These are phyloP conservation scores for Calonectria pseudoreteaudii DNA, from an alignment of 2,329 filamentous ascomycete genomes.

Conservation along the genomic window DNA sequence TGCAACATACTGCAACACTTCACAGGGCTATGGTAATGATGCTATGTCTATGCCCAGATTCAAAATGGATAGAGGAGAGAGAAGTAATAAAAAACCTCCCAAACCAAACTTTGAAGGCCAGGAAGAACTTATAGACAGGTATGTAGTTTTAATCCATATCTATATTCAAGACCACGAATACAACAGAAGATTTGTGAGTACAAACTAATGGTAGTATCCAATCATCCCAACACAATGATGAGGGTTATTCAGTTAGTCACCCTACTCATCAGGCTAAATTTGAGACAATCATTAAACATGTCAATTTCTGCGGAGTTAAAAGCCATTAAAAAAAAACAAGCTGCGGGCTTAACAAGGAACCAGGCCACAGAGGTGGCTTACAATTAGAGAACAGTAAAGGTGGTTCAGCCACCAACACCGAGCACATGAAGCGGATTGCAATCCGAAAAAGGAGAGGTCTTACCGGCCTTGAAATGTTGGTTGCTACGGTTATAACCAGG, in stretches of 20 bases:
- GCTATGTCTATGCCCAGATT: not conserved
- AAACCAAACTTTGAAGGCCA: not conserved
- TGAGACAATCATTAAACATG: not conserved
- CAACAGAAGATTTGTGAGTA: not conserved
- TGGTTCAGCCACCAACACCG: not conserved
- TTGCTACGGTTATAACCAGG: not conserved
- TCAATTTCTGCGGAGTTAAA: not conserved
- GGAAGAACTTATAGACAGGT: not conserved
- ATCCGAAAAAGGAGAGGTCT: not conserved
- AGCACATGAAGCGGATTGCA: not conserved
- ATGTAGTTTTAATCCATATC: not conserved
- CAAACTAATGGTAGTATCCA: no score
- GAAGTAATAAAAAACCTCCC: not conserved
- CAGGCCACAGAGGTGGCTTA: no score
- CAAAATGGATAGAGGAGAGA: not conserved
- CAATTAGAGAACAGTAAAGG: not conserved
- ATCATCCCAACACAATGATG: not conserved
- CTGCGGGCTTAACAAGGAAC: no score
- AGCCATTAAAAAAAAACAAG: no score
- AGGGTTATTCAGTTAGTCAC: not conserved
- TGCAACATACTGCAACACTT: not conserved
- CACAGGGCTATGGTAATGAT: not conserved
- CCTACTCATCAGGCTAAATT: not conserved
- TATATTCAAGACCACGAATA: not conserved
- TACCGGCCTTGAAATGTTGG: not conserved